These are phyloP conservation scores for Boletellus deceptivus DNA, from an alignment of 1,284 basidiomycete genomes.

Conservation along the genomic window DNA sequence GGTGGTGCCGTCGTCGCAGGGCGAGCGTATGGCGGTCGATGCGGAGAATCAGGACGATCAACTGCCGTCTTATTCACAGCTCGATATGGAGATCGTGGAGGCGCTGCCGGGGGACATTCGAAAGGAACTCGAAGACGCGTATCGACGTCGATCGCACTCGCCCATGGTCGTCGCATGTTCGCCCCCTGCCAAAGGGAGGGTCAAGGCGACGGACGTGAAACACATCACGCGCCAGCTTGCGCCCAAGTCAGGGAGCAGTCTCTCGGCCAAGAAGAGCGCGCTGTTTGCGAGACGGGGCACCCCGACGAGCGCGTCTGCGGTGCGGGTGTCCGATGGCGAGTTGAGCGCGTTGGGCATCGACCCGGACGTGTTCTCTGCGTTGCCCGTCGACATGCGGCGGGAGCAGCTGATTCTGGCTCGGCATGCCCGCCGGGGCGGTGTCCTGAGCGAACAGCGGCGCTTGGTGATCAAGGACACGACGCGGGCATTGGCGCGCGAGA, in stretches of 20 bases:
- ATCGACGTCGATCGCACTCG: constrained; percentile 55
- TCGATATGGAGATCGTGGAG: constrained; percentile 70
- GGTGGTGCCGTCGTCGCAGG: constrained; percentile 37
- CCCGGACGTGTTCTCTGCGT: constrained; percentile 59
- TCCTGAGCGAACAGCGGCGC: constrained; percentile 39
- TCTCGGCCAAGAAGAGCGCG: constrained; percentile 46
- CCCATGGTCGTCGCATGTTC: constrained; percentile 15
- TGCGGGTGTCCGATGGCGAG: constrained; percentile 44
- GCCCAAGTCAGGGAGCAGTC: constrained; percentile 43
- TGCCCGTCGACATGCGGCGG: constrained; percentile 67
- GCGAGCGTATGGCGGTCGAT: constrained; percentile 4
- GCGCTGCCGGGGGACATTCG: constrained; percentile 72
- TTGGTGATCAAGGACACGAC: constrained; percentile 49
- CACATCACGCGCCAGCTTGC: constrained; percentile 64
- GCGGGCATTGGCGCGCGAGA: constrained; percentile 22
- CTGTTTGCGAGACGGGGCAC: constrained; percentile 36
- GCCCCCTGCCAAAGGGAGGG: constrained; percentile 25
- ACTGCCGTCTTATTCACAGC: constrained; percentile 70
- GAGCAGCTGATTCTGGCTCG: constrained; percentile 68
- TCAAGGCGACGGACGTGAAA: constrained; percentile 44
- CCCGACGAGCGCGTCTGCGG: constrained; percentile 22
- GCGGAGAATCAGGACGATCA: constrained; percentile 10
- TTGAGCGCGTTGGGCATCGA: constrained; percentile 68
- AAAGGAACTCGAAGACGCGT: constrained; percentile 67
- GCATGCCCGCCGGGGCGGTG: constrained; percentile 45